Base-by-base conservation (phyloP, 345 rosid species). In the Hibiscus trionum region DNA sequence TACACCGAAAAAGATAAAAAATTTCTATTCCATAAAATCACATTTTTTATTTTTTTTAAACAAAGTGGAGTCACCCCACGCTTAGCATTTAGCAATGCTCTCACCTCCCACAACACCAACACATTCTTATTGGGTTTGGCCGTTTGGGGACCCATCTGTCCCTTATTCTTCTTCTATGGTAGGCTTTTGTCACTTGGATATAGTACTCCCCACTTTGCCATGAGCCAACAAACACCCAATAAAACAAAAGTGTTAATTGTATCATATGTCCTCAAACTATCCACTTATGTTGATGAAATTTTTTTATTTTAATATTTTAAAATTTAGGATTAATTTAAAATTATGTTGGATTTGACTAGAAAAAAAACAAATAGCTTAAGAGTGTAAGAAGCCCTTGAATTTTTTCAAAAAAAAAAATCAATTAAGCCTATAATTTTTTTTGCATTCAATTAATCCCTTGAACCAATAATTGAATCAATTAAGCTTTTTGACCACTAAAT, bases 51-150 rank as follows among this genome's bases (percentile, higher is more conserved):
- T n/a, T n/a, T 5, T 17, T 11, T 19, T 2, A 3, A 29, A 7
- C 21, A 15, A 66, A 47, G 70, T 66, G 70, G 58, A 66, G 24
- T 66, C 71, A 66, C 37, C 57, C 58, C 58, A 66, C 39, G 71
- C 58, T 66, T 17, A 46, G 27, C 39, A 66, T 37, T 66, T 17
- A 46, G 27, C 39, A 66, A 52, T 1, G 7, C 21, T 15, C 35
- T 66, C 57, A 46, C 47, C 21, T 26, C 57, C 35, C 57, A 66
- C 21, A 66, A 47, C 56, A 37, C 42, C 42, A 16, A 15, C 7
- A 50, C 17, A 50, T 5, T 50, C 4, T 16, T 42, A 42, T 12
- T 50, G 55, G 19, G 26, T 21, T 57, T 21, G 14, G 0, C 24
- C 24, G 24, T 21, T 21, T 21, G 35, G 37, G 52, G 24, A 19